Evolutionary conservation across 306 rosid genomes (phyloP).

Genomic region (Prunus persica): Prunus_persica_NCBIv2 NC_034011.1:17983501-17984000

Average conservation of each 20-base stretch:
- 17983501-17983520: too few species aligned
- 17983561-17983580: too few species aligned
- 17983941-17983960: conserved; percentile 12
- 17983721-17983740: not conserved
- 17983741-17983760: not conserved
- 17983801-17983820: conserved; percentile 22
- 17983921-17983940: conserved; percentile 27
- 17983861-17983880: conserved; percentile 9
- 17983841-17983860: conserved; percentile 11
- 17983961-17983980: conserved; percentile 1
- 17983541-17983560: too few species aligned
- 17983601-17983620: too few species aligned
- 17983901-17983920: conserved; percentile 12
- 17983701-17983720: not conserved
- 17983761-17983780: not conserved
- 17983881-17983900: conserved; percentile 12
- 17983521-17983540: too few species aligned
- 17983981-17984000: not conserved
- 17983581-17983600: too few species aligned
- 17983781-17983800: conserved; percentile 10
- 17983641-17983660: not conserved
- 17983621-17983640: too few species aligned
- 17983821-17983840: conserved; percentile 24
- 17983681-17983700: conserved; percentile 8
- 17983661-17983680: conserved; percentile 16